These are phyloP conservation scores for Nicotiana rustica DNA, from an alignment of 305 asterid genomes.

Conservation along the genomic window DNA sequence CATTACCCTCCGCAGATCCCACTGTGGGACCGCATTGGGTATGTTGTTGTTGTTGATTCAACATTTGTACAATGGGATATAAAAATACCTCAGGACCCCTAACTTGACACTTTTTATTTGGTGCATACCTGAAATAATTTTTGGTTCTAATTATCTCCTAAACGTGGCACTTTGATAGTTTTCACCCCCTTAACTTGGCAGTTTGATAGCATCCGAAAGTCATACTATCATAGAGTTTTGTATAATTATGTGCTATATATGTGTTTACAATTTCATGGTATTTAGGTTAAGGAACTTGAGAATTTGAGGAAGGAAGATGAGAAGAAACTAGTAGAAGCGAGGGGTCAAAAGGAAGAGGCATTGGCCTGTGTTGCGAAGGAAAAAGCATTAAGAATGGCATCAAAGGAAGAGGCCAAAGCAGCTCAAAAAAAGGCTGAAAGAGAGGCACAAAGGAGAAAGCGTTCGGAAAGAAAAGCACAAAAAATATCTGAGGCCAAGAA, in stretches of 20 bases:
- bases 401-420: constrained; percentile 22
- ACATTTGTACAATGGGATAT: not conserved
- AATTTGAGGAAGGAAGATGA: constrained; percentile 23
- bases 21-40: too few relatives aligned
- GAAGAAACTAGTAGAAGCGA: constrained; percentile 33
- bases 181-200: too few relatives aligned
- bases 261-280: not conserved
- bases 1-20: too few relatives aligned
- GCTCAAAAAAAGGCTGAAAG: constrained; percentile 29
- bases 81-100: too few relatives aligned
- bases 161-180: too few relatives aligned
- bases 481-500: constrained; percentile 31
- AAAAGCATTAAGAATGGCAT: constrained; percentile 22
- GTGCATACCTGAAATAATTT: too few relatives aligned
- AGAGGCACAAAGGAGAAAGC: constrained; percentile 31
- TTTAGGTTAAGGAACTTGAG: constrained; percentile 35
- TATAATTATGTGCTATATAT: not conserved
- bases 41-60: not conserved
- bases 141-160: too few relatives aligned
- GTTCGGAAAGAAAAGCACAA: constrained; percentile 11
- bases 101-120: too few relatives aligned
- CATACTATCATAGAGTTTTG: not conserved
- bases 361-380: not conserved
- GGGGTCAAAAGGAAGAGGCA: constrained; percentile 34
- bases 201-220: not conserved